A percentile compares a stretch with the other conserved stretches of the same genome.
Evolutionary conservation across 805 yeast genomes (phyloP).

Genomic region (Saccharomycopsis javanensis): DNA sequence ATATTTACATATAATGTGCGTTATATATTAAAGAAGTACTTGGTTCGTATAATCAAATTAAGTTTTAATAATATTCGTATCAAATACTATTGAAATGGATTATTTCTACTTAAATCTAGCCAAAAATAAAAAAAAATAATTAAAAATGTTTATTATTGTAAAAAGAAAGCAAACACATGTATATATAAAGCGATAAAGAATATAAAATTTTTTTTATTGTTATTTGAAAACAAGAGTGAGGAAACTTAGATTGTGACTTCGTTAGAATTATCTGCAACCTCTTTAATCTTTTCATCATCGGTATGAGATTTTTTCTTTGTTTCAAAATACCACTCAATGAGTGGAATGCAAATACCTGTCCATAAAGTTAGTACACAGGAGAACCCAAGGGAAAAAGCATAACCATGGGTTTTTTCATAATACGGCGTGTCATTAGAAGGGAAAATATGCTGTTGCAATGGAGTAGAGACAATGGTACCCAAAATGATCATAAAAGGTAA

Average conservation of each 20-base stretch:
- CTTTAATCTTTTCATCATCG: neutral
- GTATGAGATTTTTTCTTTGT: neutral
- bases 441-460: constrained; percentile 26
- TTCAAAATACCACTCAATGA: neutral
- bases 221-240: too few relatives aligned
- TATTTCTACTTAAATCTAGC: too few relatives aligned
- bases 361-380: neutral
- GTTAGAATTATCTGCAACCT: neutral
- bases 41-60: too few relatives aligned
- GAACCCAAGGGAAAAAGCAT: neutral
- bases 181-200: too few relatives aligned
- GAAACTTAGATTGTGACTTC: neutral
- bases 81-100: too few relatives aligned
- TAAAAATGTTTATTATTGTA: too few relatives aligned
- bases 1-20: too few relatives aligned
- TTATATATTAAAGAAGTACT: too few relatives aligned
- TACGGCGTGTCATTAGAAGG: constrained; percentile 28
- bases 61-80: too few relatives aligned
- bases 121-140: too few relatives aligned
- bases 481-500: constrained; percentile 24
- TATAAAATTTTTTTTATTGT: too few relatives aligned
- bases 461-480: constrained; percentile 23
- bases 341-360: neutral
- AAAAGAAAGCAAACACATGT: too few relatives aligned
- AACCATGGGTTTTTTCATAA: constrained; percentile 24